Percentiles rank a stretch among this genome's conserved stretches.
Evolutionary conservation across 1,139 yeast species (phyloP).

Genomic region (Yamadazyma epiphylla): DNA sequence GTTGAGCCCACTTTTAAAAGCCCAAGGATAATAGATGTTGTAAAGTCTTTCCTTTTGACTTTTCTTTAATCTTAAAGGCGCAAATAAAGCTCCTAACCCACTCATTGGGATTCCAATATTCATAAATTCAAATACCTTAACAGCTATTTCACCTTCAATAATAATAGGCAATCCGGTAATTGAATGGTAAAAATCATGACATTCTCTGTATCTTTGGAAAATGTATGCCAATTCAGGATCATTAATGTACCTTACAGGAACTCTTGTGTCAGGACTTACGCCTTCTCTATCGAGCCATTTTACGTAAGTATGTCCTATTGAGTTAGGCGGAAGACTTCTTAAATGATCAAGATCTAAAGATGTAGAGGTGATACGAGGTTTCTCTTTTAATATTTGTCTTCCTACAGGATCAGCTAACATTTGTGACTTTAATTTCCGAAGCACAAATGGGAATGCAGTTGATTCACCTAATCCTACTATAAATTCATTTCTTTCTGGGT

Average conservation of each 20-base stretch:
- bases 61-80: constrained; percentile 67
- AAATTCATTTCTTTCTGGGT: constrained; percentile 76
- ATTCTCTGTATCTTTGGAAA: constrained; percentile 89
- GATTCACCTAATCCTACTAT: constrained; percentile 96
- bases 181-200: constrained; percentile 96
- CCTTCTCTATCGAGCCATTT: constrained; percentile 85
- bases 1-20: constrained; percentile 66
- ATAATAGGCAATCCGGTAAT: constrained; percentile 86
- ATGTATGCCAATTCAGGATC: constrained; percentile 90
- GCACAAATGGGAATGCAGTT: constrained; percentile 70
- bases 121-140: constrained; percentile 88
- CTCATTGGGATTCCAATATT: constrained; percentile 96
- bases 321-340: constrained; percentile 57
- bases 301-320: constrained; percentile 76
- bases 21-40: constrained; percentile 86
- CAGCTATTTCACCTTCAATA: constrained; percentile 93
- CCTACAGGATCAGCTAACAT: constrained; percentile 81
- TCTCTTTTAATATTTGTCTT: constrained; percentile 67
- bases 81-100: constrained; percentile 83
- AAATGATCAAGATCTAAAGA: constrained; percentile 64
- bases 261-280: constrained; percentile 91
- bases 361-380: constrained; percentile 78
- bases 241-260: constrained; percentile 79
- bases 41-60: constrained; percentile 51
- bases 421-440: constrained; percentile 56